A percentile compares a stretch with the other conserved stretches of the same genome.
Conservation (phyloP, 2,329 filamentous ascomycete species). For the Cryoendolithus antarcticus region DNA sequence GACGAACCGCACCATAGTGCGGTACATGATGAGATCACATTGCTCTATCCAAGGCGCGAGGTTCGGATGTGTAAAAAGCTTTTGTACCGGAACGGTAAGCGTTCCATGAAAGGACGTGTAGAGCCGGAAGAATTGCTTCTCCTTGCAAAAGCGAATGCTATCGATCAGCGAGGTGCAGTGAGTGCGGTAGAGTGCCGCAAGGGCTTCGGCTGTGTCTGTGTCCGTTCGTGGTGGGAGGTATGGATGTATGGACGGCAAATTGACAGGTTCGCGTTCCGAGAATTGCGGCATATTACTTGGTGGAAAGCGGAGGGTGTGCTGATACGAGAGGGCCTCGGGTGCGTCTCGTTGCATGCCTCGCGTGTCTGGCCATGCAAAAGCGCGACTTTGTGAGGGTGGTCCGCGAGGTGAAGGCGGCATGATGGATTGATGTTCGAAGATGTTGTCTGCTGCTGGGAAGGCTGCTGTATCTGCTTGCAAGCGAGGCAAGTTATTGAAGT, state of each 20-base stretch:
- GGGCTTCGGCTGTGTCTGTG: conserved; percentile 69
- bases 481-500: conserved; percentile 31
- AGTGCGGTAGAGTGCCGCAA: conserved; percentile 79
- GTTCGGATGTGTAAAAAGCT: conserved; percentile 68
- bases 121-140: conserved; percentile 94
- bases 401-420: conserved; percentile 21
- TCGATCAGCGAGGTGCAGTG: conserved; percentile 94
- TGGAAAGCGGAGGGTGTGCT: conserved; percentile 51
- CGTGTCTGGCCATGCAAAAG: conserved; percentile 35
- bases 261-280: conserved; percentile 56
- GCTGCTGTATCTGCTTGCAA: conserved; percentile 36
- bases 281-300: conserved; percentile 43
- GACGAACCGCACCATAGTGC: conserved; percentile 90
- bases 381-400: conserved; percentile 30
- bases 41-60: conserved; percentile 89
- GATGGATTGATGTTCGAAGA: conserved; percentile 18
- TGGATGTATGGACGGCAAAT: conserved; percentile 69
- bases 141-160: conserved; percentile 88
- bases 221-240: conserved; percentile 77
- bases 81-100: conserved; percentile 91
- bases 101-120: conserved; percentile 94
- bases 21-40: conserved; percentile 90
- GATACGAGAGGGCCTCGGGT: conserved; percentile 41
- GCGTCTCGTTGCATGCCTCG: conserved; percentile 27
- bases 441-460: conserved; percentile 28